A percentile compares a stretch with the other conserved stretches of the same genome.
Evolutionary conservation across 345 rosid genomes (phyloP).

Genomic region (Citrus mangshanensis): DNA sequence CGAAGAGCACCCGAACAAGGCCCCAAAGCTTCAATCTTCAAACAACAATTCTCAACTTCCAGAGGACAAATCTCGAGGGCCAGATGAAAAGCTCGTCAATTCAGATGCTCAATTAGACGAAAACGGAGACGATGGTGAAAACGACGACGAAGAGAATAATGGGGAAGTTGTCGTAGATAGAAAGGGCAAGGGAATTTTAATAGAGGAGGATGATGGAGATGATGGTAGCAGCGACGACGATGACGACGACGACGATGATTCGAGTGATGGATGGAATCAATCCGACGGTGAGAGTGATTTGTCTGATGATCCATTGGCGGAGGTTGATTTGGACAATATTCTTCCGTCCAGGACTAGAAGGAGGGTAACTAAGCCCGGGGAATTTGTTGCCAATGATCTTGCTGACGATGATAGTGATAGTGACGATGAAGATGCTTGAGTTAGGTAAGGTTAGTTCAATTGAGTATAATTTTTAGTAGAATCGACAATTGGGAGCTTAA

Average conservation of each 20-base stretch:
- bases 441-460: slow-evolving; percentile 16
- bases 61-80: slow-evolving; percentile 5
- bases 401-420: slow-evolving; percentile 26
- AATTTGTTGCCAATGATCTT: slow-evolving; percentile 38
- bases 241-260: slow-evolving; percentile 37
- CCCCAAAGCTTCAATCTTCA: slow-evolving; percentile 35
- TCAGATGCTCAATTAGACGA: slow-evolving; percentile 15
- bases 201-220: slow-evolving; percentile 42
- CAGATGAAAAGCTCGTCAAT: slow-evolving; percentile 5
- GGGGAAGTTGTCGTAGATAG: slow-evolving; percentile 39
- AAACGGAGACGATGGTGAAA: slow-evolving; percentile 14
- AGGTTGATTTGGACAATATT: slow-evolving; percentile 92
- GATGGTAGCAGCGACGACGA: slow-evolving; percentile 41
- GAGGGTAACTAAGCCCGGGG: slow-evolving; percentile 48
- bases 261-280: slow-evolving; percentile 36
- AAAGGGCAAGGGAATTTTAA: slow-evolving; percentile 56
- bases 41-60: slow-evolving; percentile 15
- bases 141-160: slow-evolving; percentile 22
- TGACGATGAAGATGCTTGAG: slow-evolving; percentile 25
- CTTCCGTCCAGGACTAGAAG: slow-evolving; percentile 84
- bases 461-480: slow-evolving; percentile 14
- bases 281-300: slow-evolving; percentile 56
- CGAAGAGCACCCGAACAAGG: slow-evolving; percentile 31
- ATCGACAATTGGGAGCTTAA: not conserved
- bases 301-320: slow-evolving; percentile 90